phyloP scores from a whole-genome alignment of 2,329 filamentous ascomycete species.

The Calonectria fujianensis region DNA sequence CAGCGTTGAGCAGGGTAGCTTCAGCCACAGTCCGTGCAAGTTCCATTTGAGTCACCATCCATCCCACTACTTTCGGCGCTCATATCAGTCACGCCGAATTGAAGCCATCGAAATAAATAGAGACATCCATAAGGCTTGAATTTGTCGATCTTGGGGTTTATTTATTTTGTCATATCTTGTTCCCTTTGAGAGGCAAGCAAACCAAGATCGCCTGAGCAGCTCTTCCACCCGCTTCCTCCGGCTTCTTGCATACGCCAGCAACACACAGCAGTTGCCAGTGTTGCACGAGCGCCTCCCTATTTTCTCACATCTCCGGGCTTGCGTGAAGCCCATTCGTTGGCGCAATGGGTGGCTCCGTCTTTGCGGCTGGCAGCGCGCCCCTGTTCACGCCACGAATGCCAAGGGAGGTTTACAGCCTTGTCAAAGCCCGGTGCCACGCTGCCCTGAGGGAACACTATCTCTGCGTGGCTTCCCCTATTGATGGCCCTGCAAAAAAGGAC shows the following conservation, averaged over 20 bases:
- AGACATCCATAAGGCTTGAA: neutral
- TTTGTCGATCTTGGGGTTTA: neutral
- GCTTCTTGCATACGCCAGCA: neutral
- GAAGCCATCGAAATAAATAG: neutral
- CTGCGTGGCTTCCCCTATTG: conserved; percentile 76
- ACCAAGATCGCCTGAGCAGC: neutral
- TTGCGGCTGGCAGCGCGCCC: conserved; percentile 66
- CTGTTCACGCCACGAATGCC: conserved; percentile 81
- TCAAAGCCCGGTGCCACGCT: conserved; percentile 67
- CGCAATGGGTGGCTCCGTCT: conserved; percentile 80
- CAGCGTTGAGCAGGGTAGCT: neutral
- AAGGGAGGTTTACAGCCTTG: conserved; percentile 71
- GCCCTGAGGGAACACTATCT: conserved; percentile 72
- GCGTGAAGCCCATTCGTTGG: neutral
- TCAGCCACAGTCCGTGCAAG: conserved; percentile 12
- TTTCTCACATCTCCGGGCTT: neutral
- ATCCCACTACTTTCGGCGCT: neutral
- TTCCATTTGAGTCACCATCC: conserved; percentile 14
- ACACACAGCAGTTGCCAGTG: neutral
- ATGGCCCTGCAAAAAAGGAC: conserved; percentile 80
- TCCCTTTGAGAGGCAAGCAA: neutral
- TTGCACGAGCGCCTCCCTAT: neutral
- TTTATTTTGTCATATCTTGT: neutral
- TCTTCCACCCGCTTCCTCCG: conserved; percentile 14
- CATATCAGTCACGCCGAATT: conserved; percentile 5